Conservation (phyloP, 257 asterid genomes). For the Solanum rostratum region DNA sequence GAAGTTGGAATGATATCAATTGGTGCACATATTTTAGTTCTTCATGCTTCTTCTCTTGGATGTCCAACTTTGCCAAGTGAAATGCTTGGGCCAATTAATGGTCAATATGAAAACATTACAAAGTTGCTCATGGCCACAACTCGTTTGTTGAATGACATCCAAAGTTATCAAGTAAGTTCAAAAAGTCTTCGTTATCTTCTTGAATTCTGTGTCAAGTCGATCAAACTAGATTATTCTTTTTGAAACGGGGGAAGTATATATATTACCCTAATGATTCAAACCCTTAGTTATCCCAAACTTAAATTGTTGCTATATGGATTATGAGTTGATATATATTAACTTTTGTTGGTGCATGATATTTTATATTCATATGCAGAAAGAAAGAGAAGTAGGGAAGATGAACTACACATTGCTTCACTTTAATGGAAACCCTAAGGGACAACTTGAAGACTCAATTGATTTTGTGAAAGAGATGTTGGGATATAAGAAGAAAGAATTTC, state of each 20-base stretch:
- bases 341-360: not conserved
- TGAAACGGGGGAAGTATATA: too few relatives aligned
- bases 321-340: not conserved
- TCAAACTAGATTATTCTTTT: too few relatives aligned
- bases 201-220: too few relatives aligned
- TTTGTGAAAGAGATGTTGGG: constrained; percentile 13
- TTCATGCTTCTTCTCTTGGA: constrained; percentile 28
- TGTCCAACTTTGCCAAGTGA: not conserved
- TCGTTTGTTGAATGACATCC: constrained; percentile 45
- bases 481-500: constrained; percentile 25
- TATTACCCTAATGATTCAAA: too few relatives aligned
- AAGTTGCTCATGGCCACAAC: constrained; percentile 34
- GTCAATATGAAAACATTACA: constrained; percentile 21
- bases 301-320: not conserved
- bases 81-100: not conserved
- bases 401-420: constrained; percentile 38
- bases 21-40: constrained; percentile 28
- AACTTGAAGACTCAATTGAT: constrained; percentile 25
- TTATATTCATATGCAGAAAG: constrained; percentile 25
- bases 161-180: constrained; percentile 40
- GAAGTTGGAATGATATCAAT: constrained; percentile 29
- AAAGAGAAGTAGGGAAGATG: constrained; percentile 39
- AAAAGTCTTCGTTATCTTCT: too few relatives aligned
- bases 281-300: too few relatives aligned
- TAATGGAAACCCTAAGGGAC: constrained; percentile 15